Evolutionary conservation across 805 yeast species (phyloP), one percentile per base, ranked within the genome.

Genomic region (Sungouiozyma ichnusensis): DNA sequence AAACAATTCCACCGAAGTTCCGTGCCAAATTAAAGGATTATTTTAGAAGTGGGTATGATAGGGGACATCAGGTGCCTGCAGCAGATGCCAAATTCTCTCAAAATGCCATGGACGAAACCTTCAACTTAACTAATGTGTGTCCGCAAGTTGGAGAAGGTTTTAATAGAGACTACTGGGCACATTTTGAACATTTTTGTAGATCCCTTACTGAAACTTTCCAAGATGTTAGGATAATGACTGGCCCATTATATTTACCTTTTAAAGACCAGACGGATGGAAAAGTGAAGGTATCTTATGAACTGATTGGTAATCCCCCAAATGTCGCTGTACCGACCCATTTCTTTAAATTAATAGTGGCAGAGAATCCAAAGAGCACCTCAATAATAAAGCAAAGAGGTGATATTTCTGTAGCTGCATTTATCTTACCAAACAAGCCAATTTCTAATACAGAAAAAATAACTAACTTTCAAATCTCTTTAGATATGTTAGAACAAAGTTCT

Each of bases 61-160:
- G 97, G 49, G 98, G 98, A 4, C 98, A 92, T 63, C 86, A 85
- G 54, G 97, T 95, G 0, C 97, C 98, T 3, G 98, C 98, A 4
- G 97, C 97, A 0, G 84, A 92, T 61, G 97, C 97, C 19, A 87
- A 85, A 58, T 92, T 77, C 65, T 77, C 78, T 27, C 98, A 92
- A 63, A 52, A 60, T 16, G 97, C 97, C 16, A 90, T 92, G 97
- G 81, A 92, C 63, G 95, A 90, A 60, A 92, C 98, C 0, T 92
- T 92, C 56, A 76, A 69, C 48, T 67, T 92, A 52, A 81, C 95
- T 4, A 92, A 92, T 63, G 90, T 92, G 72, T 76, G 94, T 6
- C 98, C 98, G 1, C 98, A 92, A 62, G 95, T 92, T 3, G 98
- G 98, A 3, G 94, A 82, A 4, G 98, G 98, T 0, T 92, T 92